phyloP scores from a whole-genome alignment of 2,329 filamentous ascomycete genomes.

The Trichoderma atrobrunneum region DNA sequence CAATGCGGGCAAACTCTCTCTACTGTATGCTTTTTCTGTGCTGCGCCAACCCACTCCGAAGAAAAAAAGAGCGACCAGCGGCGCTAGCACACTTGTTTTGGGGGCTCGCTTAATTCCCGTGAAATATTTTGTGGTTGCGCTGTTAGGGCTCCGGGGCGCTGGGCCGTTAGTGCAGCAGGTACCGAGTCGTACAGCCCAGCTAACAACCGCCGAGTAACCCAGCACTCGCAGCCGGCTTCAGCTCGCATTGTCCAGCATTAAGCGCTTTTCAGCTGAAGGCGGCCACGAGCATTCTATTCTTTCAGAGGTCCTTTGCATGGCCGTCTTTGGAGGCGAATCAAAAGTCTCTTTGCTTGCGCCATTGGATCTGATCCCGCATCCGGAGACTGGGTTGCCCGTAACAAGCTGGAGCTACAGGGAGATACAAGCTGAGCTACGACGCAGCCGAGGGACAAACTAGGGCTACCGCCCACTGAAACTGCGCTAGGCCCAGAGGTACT shows the following conservation, averaged over 20 bases:
- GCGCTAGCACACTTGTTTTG: constrained; percentile 4
- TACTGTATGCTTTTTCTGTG: not conserved
- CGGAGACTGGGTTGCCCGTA: not conserved
- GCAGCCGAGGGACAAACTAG: constrained; percentile 2
- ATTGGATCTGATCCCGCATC: constrained; percentile 6
- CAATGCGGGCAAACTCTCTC: constrained; percentile 12
- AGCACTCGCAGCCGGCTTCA: not conserved
- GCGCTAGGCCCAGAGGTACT: not conserved
- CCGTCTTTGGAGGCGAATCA: not conserved
- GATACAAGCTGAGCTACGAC: constrained; percentile 19
- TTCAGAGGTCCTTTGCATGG: not conserved
- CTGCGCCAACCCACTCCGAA: constrained; percentile 20
- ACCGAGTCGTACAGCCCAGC: not conserved
- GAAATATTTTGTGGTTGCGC: constrained; percentile 28
- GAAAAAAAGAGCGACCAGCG: constrained; percentile 1
- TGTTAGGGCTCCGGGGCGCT: constrained; percentile 26
- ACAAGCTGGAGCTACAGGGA: constrained; percentile 3
- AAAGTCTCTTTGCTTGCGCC: not conserved
- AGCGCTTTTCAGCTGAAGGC: not conserved
- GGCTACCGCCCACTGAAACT: constrained; percentile 13
- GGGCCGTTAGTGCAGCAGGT: constrained; percentile 18
- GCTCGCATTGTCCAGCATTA: not conserved
- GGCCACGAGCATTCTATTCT: not conserved
- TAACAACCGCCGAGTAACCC: not conserved
- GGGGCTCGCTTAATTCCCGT: constrained; percentile 21